A percentile compares a stretch with the other conserved stretches of the same genome.
Conservation (phyloP, 768 basidiomycete genomes). For the Leccinum truebloodii region DNA sequence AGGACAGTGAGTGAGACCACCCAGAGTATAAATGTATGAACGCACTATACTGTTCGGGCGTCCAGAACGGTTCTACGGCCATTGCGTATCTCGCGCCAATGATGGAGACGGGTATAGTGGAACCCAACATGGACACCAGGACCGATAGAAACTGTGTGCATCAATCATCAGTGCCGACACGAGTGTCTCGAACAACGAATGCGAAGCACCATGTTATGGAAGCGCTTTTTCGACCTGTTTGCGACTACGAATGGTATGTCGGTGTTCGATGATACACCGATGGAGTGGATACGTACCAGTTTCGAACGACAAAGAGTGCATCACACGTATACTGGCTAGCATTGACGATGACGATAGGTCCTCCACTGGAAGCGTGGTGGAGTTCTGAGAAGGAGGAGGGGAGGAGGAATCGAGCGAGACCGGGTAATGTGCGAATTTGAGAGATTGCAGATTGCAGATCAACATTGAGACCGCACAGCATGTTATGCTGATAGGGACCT, state of each 20-base stretch:
- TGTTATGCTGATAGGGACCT: no score
- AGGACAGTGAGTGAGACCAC: slow-evolving; percentile 3
- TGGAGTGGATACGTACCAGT: slow-evolving; percentile 48
- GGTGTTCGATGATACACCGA: neutral
- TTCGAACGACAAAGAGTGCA: slow-evolving; percentile 47
- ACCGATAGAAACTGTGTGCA: slow-evolving; percentile 58
- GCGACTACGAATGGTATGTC: slow-evolving; percentile 47
- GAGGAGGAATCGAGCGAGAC: no score
- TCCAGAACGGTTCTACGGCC: slow-evolving; percentile 79
- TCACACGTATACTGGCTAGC: no score
- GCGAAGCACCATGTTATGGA: slow-evolving; percentile 63
- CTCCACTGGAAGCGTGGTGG: no score
- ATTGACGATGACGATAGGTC: no score
- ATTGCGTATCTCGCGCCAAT: slow-evolving; percentile 77
- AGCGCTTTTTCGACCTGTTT: slow-evolving; percentile 77
- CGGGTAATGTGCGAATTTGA: no score
- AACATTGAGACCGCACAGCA: no score
- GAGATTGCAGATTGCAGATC: no score
- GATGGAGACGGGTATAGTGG: slow-evolving; percentile 78
- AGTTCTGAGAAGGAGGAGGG: no score
- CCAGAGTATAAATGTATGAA: neutral
- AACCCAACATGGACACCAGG: slow-evolving; percentile 66
- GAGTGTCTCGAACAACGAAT: neutral
- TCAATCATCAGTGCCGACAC: slow-evolving; percentile 10
- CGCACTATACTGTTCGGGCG: slow-evolving; percentile 77